phyloP scores from a whole-genome alignment of 176 grass and related monocot genomes.

The Canna indica region DNA sequence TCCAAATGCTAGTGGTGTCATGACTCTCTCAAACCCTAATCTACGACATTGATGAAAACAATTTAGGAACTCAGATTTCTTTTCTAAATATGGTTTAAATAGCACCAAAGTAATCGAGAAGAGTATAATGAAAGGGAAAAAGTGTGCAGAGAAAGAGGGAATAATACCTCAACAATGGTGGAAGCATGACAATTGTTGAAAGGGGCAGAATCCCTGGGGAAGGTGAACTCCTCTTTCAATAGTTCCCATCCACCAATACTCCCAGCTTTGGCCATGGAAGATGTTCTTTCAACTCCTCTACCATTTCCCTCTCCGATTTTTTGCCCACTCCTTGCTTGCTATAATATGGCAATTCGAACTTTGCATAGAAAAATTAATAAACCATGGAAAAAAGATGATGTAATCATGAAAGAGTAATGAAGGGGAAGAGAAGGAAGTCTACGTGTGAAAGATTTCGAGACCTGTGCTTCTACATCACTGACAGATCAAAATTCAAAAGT shows the following conservation, averaged over 20 bases:
- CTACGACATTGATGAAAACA: too few relatives aligned
- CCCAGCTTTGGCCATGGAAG: too few relatives aligned
- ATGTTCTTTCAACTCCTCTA: too few relatives aligned
- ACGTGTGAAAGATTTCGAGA: too few relatives aligned
- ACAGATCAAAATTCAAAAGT: too few relatives aligned
- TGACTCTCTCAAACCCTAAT: too few relatives aligned
- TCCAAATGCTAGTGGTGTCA: too few relatives aligned
- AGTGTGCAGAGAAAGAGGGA: neutral
- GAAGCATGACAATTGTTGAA: slow-evolving; percentile 42
- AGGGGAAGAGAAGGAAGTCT: neutral
- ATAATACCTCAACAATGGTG: slow-evolving; percentile 28
- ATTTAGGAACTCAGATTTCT: too few relatives aligned
- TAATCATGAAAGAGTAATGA: too few relatives aligned
- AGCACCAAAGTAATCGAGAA: too few relatives aligned
- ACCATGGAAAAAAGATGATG: neutral
- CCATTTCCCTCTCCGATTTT: neutral
- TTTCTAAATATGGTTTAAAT: too few relatives aligned
- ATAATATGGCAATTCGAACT: neutral
- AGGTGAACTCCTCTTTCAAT: slow-evolving; percentile 25
- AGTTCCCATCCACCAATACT: neutral
- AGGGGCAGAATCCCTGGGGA: slow-evolving; percentile 9
- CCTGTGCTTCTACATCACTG: too few relatives aligned
- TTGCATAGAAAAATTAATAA: neutral
- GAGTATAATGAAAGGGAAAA: neutral
- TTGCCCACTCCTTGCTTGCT: neutral